A percentile compares a stretch with the other conserved stretches of the same genome.
These are phyloP conservation scores for Talaromyces albobiverticillius DNA, from an alignment of 2,329 filamentous ascomycete species.

Conservation along the genomic window DNA sequence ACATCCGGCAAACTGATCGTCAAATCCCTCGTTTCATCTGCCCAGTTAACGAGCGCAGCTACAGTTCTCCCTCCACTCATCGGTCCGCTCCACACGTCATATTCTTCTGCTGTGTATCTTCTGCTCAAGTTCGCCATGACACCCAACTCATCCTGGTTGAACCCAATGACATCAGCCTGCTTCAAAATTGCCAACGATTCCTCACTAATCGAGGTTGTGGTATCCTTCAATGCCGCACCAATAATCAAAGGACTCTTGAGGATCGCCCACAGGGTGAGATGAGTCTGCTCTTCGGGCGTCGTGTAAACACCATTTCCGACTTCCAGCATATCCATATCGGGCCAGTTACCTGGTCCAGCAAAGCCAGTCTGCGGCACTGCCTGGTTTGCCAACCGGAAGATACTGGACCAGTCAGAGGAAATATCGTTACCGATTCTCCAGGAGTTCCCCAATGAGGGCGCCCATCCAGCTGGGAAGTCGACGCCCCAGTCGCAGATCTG, in stretches of 20 bases:
- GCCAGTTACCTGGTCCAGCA: slow-evolving; percentile 47
- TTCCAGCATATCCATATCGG: slow-evolving; percentile 54
- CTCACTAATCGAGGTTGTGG: slow-evolving; percentile 30
- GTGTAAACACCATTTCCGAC: slow-evolving; percentile 49
- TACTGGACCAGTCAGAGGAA: slow-evolving; percentile 49
- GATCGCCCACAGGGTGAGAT: slow-evolving; percentile 54
- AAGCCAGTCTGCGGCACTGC: slow-evolving; percentile 47
- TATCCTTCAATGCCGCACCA: slow-evolving; percentile 43
- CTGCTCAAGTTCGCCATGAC: slow-evolving; percentile 51
- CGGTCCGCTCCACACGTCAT: slow-evolving; percentile 52
- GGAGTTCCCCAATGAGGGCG: slow-evolving; percentile 45
- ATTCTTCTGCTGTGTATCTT: slow-evolving; percentile 48
- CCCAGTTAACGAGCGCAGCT: slow-evolving; percentile 52
- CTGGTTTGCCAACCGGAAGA: slow-evolving; percentile 54
- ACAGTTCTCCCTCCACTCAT: slow-evolving; percentile 45
- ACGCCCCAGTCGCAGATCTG: slow-evolving; percentile 56
- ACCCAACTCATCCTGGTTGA: slow-evolving; percentile 57
- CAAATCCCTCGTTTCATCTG: slow-evolving; percentile 42
- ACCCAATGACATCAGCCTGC: slow-evolving; percentile 55
- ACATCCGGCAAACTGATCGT: slow-evolving; percentile 42
- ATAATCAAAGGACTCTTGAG: slow-evolving; percentile 52
- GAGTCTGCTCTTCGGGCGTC: slow-evolving; percentile 49
- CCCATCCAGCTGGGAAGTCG: slow-evolving; percentile 50
- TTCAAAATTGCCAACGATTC: slow-evolving; percentile 44
- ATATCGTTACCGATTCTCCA: slow-evolving; percentile 57